phyloP scores from a whole-genome alignment of 345 rosid species.

The Euphorbia peplus region DNA sequence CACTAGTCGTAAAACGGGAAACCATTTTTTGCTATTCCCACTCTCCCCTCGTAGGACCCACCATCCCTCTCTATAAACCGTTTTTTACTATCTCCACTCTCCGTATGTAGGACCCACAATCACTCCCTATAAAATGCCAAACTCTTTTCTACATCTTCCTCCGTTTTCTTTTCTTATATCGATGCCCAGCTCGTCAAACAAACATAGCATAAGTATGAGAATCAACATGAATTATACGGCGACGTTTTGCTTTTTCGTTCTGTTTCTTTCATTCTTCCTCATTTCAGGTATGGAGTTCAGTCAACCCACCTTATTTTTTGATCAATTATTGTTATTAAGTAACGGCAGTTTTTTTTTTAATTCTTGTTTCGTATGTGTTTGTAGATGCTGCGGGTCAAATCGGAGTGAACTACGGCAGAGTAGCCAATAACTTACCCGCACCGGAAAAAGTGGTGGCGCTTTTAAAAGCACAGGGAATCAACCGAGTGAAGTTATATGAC shows the following conservation, averaged over 20 bases:
- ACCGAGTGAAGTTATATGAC: slow-evolving; percentile 27
- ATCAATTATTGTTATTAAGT: too few species aligned
- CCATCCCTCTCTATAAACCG: neutral
- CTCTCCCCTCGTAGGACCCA: slow-evolving; percentile 5
- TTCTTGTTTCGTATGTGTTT: neutral
- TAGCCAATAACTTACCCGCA: slow-evolving; percentile 67
- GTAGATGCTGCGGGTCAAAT: slow-evolving; percentile 46
- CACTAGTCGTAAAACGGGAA: neutral
- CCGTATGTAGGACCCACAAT: neutral
- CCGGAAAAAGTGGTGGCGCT: slow-evolving; percentile 52
- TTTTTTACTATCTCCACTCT: neutral
- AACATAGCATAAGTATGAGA: slow-evolving; percentile 12
- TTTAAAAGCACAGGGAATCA: slow-evolving; percentile 26
- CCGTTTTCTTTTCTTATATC: neutral
- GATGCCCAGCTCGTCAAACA: slow-evolving; percentile 5
- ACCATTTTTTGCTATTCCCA: neutral
- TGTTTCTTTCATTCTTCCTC: slow-evolving; percentile 23
- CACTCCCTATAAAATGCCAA: neutral
- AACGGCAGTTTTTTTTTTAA: neutral
- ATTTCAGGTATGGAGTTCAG: slow-evolving; percentile 35
- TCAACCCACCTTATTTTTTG: neutral
- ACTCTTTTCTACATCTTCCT: neutral
- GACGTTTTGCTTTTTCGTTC: slow-evolving; percentile 21
- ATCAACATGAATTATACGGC: slow-evolving; percentile 24
- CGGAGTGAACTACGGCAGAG: slow-evolving; percentile 86